These are phyloP conservation scores for Pyrenophora teres DNA, from an alignment of 2,329 filamentous ascomycete genomes.

Conservation along the genomic window DNA sequence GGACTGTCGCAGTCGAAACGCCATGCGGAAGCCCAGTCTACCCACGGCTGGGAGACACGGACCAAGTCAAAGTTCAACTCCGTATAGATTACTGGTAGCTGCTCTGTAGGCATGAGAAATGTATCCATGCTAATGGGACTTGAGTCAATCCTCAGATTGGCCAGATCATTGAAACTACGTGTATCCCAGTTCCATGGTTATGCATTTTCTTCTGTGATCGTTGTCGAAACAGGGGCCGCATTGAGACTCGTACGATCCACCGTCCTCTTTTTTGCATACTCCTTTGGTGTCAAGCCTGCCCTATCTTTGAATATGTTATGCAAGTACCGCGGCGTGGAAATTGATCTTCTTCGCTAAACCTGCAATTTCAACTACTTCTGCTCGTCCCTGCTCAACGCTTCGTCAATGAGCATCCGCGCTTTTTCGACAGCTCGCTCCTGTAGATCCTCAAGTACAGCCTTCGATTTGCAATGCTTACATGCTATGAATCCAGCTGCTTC, in stretches of 20 bases:
- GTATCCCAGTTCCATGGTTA: conserved; percentile 23
- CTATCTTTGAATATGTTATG: conserved; percentile 63
- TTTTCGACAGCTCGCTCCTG: conserved; percentile 52
- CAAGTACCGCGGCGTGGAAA: conserved; percentile 62
- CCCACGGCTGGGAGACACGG: conserved; percentile 19
- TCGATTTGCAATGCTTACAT: conserved; percentile 63
- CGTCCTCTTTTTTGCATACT: conserved; percentile 41
- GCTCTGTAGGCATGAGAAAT: conserved; percentile 7
- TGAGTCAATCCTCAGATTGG: conserved; percentile 27
- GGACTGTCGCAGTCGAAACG: conserved; percentile 2
- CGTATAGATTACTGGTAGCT: conserved; percentile 16
- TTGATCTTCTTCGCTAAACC: conserved; percentile 57
- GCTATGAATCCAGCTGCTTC: conserved; percentile 57
- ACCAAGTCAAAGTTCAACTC: conserved; percentile 23
- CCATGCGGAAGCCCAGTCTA: not conserved
- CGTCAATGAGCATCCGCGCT: conserved; percentile 39
- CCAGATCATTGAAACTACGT: conserved; percentile 36
- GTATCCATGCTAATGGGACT: conserved; percentile 10
- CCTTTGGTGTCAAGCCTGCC: conserved; percentile 58
- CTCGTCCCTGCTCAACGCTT: conserved; percentile 25
- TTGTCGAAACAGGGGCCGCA: conserved; percentile 4
- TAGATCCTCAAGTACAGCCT: conserved; percentile 49
- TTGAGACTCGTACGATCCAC: conserved; percentile 13
- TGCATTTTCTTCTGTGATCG: conserved; percentile 3
- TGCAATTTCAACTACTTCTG: conserved; percentile 46